Evolutionary conservation across 2,329 filamentous ascomycete genomes (phyloP), one percentile per base, ranked within the genome.

Genomic region (Microsporum canis): DNA sequence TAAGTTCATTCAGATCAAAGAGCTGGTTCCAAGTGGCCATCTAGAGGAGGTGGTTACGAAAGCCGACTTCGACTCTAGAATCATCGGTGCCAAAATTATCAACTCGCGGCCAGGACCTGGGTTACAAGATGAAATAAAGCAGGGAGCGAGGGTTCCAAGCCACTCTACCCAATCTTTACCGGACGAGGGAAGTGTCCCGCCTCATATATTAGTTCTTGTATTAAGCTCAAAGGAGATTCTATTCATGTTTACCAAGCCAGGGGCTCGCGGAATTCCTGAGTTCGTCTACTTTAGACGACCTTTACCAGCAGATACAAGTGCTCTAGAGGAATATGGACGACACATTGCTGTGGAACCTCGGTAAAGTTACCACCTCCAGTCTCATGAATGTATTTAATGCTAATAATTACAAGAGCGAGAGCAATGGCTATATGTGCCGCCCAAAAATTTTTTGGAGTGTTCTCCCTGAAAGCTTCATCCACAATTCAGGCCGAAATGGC

Each of bases 131-230:
- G 69, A 73, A 49, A 68, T 72, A 63, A 68, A 64, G 58, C 61
- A 69, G 38, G 64, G 63, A 8, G 61, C 61, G 59, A 60, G 61
- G 36, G 60, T 57, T 7, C 17, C 57, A 27, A 41, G 17, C 17
- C 53, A 39, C 59, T 49, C 51, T 51, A 27, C 56, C 45, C 33
- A 23, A 14, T 6, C 2, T 33, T 34, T 27, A 31, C 45, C 14
- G 10, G 14, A 33, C 17, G 23, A 51, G 57, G 64, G 70, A 27
- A 60, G 63, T 2, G 71, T 88, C 60, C 89, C 91, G 10, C 88
- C 89, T n/a, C 90, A 97, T 69, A 77, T 91, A 29, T 77, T 97
- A 14, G 81, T 94, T 3, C 76, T 97, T 14, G 84, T 89, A 27
- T 80, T 96, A 6, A 86, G 88, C 65, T 84, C 82, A 14, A 85